Percentiles rank a stretch among this genome's conserved stretches.
These are phyloP conservation scores for Arxiozyma bovina DNA, from an alignment of 1,139 yeast genomes.

Conservation along the genomic window DNA sequence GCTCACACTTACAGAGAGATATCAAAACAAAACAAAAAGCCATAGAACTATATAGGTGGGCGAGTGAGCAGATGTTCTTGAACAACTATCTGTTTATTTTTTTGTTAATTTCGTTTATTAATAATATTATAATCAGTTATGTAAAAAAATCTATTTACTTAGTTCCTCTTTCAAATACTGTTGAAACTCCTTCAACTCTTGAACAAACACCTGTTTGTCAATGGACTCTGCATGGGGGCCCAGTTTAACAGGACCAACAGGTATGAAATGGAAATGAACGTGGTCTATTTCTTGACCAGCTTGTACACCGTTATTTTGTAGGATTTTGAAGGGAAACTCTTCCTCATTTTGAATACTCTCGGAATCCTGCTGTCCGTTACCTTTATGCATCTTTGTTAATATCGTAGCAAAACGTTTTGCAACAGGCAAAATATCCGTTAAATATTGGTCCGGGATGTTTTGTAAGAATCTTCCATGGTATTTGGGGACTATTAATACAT, in stretches of 20 bases:
- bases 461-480: slow-evolving; percentile 86
- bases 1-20: too few relatives aligned
- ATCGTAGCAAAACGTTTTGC: slow-evolving; percentile 78
- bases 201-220: slow-evolving; percentile 63
- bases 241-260: slow-evolving; percentile 59
- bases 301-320: slow-evolving; percentile 80
- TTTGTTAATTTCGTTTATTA: too few relatives aligned
- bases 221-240: slow-evolving; percentile 94
- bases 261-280: slow-evolving; percentile 93
- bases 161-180: slow-evolving; percentile 23
- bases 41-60: too few relatives aligned
- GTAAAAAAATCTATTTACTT: not conserved
- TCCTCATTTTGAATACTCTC: not conserved
- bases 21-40: too few relatives aligned
- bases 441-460: slow-evolving; percentile 80
- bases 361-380: not conserved
- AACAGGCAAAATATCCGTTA: slow-evolving; percentile 75
- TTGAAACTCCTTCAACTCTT: slow-evolving; percentile 58
- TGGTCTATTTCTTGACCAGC: slow-evolving; percentile 95
- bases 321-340: slow-evolving; percentile 55
- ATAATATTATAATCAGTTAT: too few relatives aligned
- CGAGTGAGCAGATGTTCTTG: too few relatives aligned
- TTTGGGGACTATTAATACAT: slow-evolving; percentile 81
- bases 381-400: slow-evolving; percentile 17
- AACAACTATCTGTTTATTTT: too few relatives aligned